Evolutionary conservation across 768 basidiomycete genomes (phyloP), one percentile per base, ranked within the genome.

Genomic region (Russula sp.): DNA sequence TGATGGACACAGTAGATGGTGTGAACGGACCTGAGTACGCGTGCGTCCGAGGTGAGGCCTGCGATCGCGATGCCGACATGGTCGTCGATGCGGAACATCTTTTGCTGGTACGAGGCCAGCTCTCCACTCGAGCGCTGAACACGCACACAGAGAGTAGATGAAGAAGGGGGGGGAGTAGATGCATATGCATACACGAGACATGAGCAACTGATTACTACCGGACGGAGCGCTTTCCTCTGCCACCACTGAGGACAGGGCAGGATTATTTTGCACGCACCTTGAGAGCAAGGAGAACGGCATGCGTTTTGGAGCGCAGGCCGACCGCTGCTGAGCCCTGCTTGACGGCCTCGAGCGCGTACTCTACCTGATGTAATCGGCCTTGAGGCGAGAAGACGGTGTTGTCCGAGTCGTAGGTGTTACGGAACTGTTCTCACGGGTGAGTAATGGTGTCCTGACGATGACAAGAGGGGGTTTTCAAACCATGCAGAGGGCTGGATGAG

Each of bases 261-360:
- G 5, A 9, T 0, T 42, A 13, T 0, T 43, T 20, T 13, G 6
- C 47, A 71, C 80, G 58, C 53, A 90, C 96, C 83, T 98, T 99
- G 64, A 99, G 76, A 14, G 95, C 94, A 53, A 99, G 76, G 25
- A 99, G 78, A 38, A 99, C 81, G 18, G 93, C 86, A 75, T 98
- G 97, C 1, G 92, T 97, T 78, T 95, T 93, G 58, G 93, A 96
- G 68, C 94, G 83, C 70, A 99, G 73, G 55, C 97, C 97, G 49
- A 99, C 95, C 45, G 93, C 95, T n/a, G 97, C 97, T 62, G 95
- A 98, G 65, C 97, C 97, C 72, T 98, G 97, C 81, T 99, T 99
- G 68, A 99, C 96, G 61, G 97, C 97, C 76, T 99, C 97, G 57
- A 98, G 85, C 1, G 97, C 95, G 83, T 99, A 97, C 76, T 97